Conservation (phyloP, 2,329 filamentous ascomycete genomes). For the Zelopaecilomyces penicillatus region DNA sequence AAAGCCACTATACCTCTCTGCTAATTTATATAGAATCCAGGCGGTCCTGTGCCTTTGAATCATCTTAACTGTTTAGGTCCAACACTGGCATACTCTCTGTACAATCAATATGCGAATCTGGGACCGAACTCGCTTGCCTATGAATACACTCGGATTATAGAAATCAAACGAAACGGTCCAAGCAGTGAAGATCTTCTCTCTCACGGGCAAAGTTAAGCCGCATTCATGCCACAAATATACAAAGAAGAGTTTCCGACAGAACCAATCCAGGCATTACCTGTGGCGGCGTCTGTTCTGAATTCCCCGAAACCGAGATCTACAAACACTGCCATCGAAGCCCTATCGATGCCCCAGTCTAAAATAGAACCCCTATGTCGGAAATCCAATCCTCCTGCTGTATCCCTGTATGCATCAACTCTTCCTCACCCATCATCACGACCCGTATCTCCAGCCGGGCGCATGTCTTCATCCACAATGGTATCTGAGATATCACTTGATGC, state of each 20-base stretch:
- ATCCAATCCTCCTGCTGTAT: slow-evolving; percentile 50
- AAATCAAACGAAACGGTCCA: too few relatives aligned
- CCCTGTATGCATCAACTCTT: slow-evolving; percentile 57
- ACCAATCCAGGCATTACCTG: slow-evolving; percentile 61
- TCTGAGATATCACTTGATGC: slow-evolving; percentile 51
- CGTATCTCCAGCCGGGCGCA: slow-evolving; percentile 55
- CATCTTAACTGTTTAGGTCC: too few relatives aligned
- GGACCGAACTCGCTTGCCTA: too few relatives aligned
- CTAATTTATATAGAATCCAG: too few relatives aligned
- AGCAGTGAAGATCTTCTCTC: too few relatives aligned
- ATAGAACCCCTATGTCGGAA: slow-evolving; percentile 44
- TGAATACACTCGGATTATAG: too few relatives aligned
- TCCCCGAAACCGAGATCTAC: slow-evolving; percentile 55
- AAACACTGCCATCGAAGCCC: slow-evolving; percentile 39
- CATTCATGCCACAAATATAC: slow-evolving; percentile 60
- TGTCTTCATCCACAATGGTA: slow-evolving; percentile 47
- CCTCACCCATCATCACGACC: slow-evolving; percentile 61
- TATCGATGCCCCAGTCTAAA: slow-evolving; percentile 43
- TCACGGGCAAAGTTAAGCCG: too few relatives aligned
- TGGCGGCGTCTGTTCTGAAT: slow-evolving; percentile 51
- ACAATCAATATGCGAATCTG: too few relatives aligned
- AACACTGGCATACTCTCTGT: too few relatives aligned
- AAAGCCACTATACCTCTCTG: too few relatives aligned
- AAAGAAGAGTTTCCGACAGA: slow-evolving; percentile 56
- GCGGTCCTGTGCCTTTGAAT: too few relatives aligned